A percentile compares a stretch with the other conserved stretches of the same genome.
These are phyloP conservation scores for Eutypella sp. DNA, from an alignment of 2,329 filamentous ascomycete genomes.

Conservation along the genomic window DNA sequence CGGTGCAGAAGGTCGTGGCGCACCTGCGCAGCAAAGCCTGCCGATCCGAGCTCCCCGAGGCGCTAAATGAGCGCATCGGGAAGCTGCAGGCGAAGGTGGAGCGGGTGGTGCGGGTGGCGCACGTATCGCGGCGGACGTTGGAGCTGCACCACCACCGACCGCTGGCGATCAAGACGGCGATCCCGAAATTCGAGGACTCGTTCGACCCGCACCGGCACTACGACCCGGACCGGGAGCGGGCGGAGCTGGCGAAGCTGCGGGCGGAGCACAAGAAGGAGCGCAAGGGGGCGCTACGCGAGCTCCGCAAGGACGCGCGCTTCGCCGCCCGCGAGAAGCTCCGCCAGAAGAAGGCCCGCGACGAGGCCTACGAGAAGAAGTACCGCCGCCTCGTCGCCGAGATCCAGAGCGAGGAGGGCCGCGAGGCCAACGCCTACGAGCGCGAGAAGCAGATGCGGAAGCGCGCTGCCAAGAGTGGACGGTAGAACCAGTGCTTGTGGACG, in stretches of 20 bases:
- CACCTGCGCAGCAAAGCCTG: conserved; percentile 54
- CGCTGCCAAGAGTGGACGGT: conserved; percentile 42
- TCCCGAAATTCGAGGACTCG: conserved; percentile 93
- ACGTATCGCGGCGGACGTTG: conserved; percentile 68
- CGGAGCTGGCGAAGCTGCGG: conserved; percentile 77
- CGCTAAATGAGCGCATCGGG: conserved; percentile 35
- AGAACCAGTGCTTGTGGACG: no score
- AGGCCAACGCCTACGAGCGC: conserved; percentile 82
- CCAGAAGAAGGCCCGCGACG: conserved; percentile 90
- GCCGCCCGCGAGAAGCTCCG: conserved; percentile 84
- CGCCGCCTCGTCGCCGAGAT: conserved; percentile 89
- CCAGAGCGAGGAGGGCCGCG: conserved; percentile 84
- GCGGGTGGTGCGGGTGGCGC: conserved; percentile 55
- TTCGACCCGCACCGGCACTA: conserved; percentile 97
- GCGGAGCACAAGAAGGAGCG: conserved; percentile 91
- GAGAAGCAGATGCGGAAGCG: conserved; percentile 73
- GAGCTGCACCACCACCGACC: conserved; percentile 86
- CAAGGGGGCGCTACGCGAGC: conserved; percentile 90
- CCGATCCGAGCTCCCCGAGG: conserved; percentile 43
- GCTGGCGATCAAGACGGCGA: conserved; percentile 77
- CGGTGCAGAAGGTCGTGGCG: conserved; percentile 52
- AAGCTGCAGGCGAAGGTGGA: conserved; percentile 43
- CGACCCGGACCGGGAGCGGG: conserved; percentile 87
- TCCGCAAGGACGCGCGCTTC: conserved; percentile 93
- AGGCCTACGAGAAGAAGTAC: conserved; percentile 95